A percentile compares a stretch with the other conserved stretches of the same genome.
Conservation (phyloP, 805 yeast genomes). For the Ogataea dorogensis region DNA sequence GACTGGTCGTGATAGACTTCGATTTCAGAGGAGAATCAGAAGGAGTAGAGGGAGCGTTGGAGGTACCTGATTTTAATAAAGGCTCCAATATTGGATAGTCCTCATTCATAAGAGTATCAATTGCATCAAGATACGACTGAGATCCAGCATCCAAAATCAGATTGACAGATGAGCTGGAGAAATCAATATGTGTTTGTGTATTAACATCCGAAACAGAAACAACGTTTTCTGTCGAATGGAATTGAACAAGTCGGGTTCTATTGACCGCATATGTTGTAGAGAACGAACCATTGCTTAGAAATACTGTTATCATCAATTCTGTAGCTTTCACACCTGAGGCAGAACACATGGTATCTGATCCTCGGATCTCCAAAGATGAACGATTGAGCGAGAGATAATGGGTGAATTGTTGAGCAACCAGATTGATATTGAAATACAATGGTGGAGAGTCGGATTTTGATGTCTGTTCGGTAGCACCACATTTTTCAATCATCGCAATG, state of each 20-base stretch:
- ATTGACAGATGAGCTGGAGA: constrained; percentile 14
- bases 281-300: constrained; percentile 8
- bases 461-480: not conserved
- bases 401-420: constrained; percentile 20
- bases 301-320: constrained; percentile 25
- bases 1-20: no score
- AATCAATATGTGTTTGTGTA: constrained; percentile 24
- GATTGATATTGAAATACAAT: constrained; percentile 19
- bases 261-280: constrained; percentile 8
- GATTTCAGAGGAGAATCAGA: no score
- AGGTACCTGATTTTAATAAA: no score
- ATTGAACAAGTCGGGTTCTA: constrained; percentile 15
- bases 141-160: constrained; percentile 25
- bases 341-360: constrained; percentile 19
- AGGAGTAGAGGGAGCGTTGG: no score
- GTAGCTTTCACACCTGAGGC: constrained; percentile 18
- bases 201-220: constrained; percentile 20
- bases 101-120: constrained; percentile 22
- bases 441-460: constrained; percentile 8
- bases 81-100: constrained; percentile 27
- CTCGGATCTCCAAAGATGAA: constrained; percentile 17
- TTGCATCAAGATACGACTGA: constrained; percentile 17
- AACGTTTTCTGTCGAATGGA: constrained; percentile 13
- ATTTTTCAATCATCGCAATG: constrained; percentile 1
- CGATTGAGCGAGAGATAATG: constrained; percentile 26